A percentile compares a stretch with the other conserved stretches of the same genome.
Conservation (phyloP, 371 early-diverging fungal species). For the Mortierella sp. region DNA sequence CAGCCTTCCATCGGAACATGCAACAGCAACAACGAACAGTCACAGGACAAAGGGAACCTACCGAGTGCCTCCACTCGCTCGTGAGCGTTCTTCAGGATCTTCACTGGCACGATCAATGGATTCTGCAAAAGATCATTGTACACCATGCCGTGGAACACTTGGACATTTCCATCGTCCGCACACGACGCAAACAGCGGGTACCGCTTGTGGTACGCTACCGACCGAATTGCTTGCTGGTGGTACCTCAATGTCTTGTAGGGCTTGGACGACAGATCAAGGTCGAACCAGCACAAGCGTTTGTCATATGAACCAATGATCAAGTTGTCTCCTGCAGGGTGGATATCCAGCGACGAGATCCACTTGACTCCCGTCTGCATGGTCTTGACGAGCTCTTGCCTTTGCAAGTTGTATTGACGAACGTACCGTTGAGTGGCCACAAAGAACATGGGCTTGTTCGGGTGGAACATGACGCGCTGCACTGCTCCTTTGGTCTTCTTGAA, state of each 20-base stretch:
- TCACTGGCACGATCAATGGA: conserved; percentile 98
- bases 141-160: conserved; percentile 97
- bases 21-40: not conserved
- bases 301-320: conserved; percentile 96
- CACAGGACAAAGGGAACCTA: conserved; percentile 17
- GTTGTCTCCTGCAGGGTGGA: conserved; percentile 95
- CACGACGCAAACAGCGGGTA: conserved; percentile 96
- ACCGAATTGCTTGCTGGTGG: conserved; percentile 90
- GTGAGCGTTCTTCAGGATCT: conserved; percentile 87
- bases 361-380: conserved; percentile 85
- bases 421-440: conserved; percentile 94
- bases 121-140: conserved; percentile 93
- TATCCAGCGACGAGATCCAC: conserved; percentile 95
- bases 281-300: conserved; percentile 95
- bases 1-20: not conserved
- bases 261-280: conserved; percentile 89
- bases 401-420: conserved; percentile 93
- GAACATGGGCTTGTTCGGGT: conserved; percentile 92
- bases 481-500: conserved; percentile 89
- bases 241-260: conserved; percentile 94
- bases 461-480: conserved; percentile 92
- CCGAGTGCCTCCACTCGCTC: conserved; percentile 77
- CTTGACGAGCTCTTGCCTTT: conserved; percentile 84
- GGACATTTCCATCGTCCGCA: conserved; percentile 93
- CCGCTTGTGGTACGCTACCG: conserved; percentile 85